Percentiles rank a stretch among this genome's conserved stretches.
Evolutionary conservation across 371 early-diverging fungal species (phyloP).

Genomic region (Mucor velutinosus): DNA sequence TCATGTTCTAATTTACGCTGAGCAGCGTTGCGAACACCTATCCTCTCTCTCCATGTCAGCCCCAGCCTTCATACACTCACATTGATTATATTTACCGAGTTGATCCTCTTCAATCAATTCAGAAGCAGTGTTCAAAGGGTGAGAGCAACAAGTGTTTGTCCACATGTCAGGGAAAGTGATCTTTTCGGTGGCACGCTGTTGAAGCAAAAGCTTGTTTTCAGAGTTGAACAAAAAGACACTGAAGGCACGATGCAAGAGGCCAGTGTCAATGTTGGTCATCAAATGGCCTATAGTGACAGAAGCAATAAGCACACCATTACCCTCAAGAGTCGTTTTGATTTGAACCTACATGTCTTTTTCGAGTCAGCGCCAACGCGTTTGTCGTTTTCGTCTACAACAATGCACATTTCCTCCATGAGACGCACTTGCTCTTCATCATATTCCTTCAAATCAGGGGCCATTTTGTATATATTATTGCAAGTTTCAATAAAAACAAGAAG

Average conservation of each 20-base stretch:
- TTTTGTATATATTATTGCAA: slow-evolving; percentile 19
- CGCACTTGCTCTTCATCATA: slow-evolving; percentile 90
- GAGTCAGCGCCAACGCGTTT: slow-evolving; percentile 80
- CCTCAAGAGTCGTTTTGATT: not conserved
- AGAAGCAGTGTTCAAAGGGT: slow-evolving; percentile 82
- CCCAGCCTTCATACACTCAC: too few relatives aligned
- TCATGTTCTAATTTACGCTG: slow-evolving; percentile 96
- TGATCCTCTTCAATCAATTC: slow-evolving; percentile 85
- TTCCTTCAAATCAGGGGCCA: slow-evolving; percentile 62
- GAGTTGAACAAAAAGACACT: slow-evolving; percentile 93
- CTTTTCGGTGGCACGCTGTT: slow-evolving; percentile 94
- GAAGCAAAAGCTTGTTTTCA: slow-evolving; percentile 81
- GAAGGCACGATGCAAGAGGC: slow-evolving; percentile 95
- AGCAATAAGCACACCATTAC: not conserved
- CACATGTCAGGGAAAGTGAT: slow-evolving; percentile 96
- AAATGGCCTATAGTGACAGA: slow-evolving; percentile 73
- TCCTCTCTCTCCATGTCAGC: not conserved
- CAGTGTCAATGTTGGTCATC: slow-evolving; percentile 86
- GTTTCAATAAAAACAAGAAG: not conserved
- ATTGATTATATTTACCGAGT: slow-evolving; percentile 61
- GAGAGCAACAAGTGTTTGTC: slow-evolving; percentile 98
- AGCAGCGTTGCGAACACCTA: slow-evolving; percentile 56
- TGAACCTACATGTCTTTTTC: slow-evolving; percentile 88
- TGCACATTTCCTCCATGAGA: slow-evolving; percentile 97
- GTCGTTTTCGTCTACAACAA: slow-evolving; percentile 89